These are phyloP conservation scores for Capsicum pubescens DNA, from an alignment of 257 asterid genomes.

Conservation along the genomic window DNA sequence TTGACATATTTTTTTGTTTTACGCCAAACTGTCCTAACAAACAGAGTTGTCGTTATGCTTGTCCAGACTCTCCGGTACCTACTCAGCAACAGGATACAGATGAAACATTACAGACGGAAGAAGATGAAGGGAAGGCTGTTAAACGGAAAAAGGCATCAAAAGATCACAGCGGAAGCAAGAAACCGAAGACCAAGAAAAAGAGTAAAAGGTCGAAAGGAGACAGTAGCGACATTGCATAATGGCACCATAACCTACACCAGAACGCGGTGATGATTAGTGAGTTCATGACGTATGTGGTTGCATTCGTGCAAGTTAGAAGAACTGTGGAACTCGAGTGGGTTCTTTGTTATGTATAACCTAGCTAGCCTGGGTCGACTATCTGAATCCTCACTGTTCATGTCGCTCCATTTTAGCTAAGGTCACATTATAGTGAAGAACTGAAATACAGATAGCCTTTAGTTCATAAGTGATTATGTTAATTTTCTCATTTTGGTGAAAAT, in stretches of 20 bases:
- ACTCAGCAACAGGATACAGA: constrained; percentile 39
- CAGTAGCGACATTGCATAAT: neutral
- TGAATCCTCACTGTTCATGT: neutral
- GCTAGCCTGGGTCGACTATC: neutral
- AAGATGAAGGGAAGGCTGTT: constrained; percentile 32
- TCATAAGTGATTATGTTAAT: neutral
- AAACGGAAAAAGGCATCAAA: constrained; percentile 52
- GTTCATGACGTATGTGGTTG: neutral
- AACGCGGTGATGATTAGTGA: neutral
- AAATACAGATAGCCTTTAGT: neutral
- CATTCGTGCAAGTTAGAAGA: neutral
- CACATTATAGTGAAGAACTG: constrained; percentile 1
- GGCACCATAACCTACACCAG: neutral
- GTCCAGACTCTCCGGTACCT: constrained; percentile 32
- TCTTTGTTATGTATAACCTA: neutral
- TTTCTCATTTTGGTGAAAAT: neutral
- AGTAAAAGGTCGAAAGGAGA: constrained; percentile 37
- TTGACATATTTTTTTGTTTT: neutral
- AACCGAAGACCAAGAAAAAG: constrained; percentile 50
- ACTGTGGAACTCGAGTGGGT: neutral
- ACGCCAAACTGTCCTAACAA: neutral
- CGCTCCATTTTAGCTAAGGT: neutral
- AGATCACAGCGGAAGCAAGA: constrained; percentile 45
- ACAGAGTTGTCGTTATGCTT: constrained; percentile 30
- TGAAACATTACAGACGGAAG: constrained; percentile 38